A percentile compares a stretch with the other conserved stretches of the same genome.
Evolutionary conservation across 352 stramenopile genomes (phyloP).

Genomic region (Phytophthora sansomeana): DNA sequence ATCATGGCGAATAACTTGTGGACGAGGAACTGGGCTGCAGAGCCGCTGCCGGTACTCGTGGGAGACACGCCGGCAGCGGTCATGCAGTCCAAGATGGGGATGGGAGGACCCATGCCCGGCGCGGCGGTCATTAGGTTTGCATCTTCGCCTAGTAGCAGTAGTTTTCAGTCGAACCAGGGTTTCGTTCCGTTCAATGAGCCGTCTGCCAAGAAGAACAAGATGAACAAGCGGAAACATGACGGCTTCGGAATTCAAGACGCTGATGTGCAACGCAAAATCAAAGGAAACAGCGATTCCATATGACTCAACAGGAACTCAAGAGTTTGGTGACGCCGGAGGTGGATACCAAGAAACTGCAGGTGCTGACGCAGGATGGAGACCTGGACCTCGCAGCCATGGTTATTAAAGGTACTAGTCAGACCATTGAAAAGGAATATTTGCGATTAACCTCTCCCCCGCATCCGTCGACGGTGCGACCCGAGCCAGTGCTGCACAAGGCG

Average conservation of each 20-base stretch:
- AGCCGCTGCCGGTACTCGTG: slow-evolving; percentile 78
- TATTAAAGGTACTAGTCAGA: slow-evolving; percentile 95
- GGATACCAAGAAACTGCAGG: slow-evolving; percentile 75
- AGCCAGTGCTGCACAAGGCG: slow-evolving; percentile 91
- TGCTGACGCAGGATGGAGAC: slow-evolving; percentile 80
- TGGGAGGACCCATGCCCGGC: slow-evolving; percentile 24
- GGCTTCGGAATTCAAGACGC: slow-evolving; percentile 39
- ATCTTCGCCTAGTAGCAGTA: slow-evolving; percentile 39
- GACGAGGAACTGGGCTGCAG: slow-evolving; percentile 85
- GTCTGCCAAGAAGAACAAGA: slow-evolving; percentile 65
- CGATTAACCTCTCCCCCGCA: slow-evolving; percentile 96
- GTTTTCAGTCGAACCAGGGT: slow-evolving; percentile 33
- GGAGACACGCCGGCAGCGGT: slow-evolving; percentile 42
- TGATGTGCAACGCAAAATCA: slow-evolving; percentile 80
- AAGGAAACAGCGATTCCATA: slow-evolving; percentile 78
- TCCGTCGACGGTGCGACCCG: slow-evolving; percentile 95
- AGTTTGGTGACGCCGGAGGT: slow-evolving; percentile 71
- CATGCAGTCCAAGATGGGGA: slow-evolving; percentile 39
- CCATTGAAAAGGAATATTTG: slow-evolving; percentile 98
- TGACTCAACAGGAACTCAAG: slow-evolving; percentile 72
- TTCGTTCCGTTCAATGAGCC: slow-evolving; percentile 64
- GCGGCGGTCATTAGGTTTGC: slow-evolving; percentile 14
- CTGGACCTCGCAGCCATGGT: slow-evolving; percentile 89
- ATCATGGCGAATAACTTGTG: slow-evolving; percentile 87
- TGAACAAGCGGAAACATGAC: slow-evolving; percentile 76